These are phyloP conservation scores for Alnus rubra DNA, from an alignment of 306 rosid species.

Conservation along the genomic window DNA sequence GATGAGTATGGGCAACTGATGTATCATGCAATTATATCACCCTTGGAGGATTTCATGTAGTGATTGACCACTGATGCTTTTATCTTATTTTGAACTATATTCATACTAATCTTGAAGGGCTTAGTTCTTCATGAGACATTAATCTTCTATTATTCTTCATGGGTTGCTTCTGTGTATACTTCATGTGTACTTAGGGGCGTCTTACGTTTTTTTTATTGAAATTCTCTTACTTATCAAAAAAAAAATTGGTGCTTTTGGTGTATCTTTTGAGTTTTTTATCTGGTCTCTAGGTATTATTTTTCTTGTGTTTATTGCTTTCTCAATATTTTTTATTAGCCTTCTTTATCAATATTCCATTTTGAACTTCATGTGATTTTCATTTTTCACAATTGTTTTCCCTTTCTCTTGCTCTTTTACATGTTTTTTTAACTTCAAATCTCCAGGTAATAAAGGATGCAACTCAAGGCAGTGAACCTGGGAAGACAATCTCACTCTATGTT, in stretches of 20 bases:
- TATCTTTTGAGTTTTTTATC: not conserved
- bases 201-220: too few relatives aligned
- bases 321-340: not conserved
- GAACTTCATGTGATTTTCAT: not conserved
- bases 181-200: too few relatives aligned
- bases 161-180: too few relatives aligned
- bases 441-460: slow-evolving; percentile 91
- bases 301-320: not conserved
- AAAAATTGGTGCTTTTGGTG: not conserved
- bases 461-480: slow-evolving; percentile 95
- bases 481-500: slow-evolving; percentile 78
- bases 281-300: not conserved
- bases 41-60: too few relatives aligned
- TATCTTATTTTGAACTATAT: not conserved
- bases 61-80: too few relatives aligned
- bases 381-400: not conserved
- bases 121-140: not conserved
- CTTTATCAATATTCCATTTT: not conserved
- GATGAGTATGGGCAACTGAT: slow-evolving; percentile 2
- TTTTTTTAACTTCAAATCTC: slow-evolving; percentile 28
- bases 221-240: too few relatives aligned
- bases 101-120: not conserved
- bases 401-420: slow-evolving; percentile 3
- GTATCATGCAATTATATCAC: too few relatives aligned
- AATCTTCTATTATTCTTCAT: not conserved